Percentiles rank a stretch among this genome's conserved stretches.
Conservation (phyloP, 2,329 filamentous ascomycete genomes). For the Nemania abortiva region DNA sequence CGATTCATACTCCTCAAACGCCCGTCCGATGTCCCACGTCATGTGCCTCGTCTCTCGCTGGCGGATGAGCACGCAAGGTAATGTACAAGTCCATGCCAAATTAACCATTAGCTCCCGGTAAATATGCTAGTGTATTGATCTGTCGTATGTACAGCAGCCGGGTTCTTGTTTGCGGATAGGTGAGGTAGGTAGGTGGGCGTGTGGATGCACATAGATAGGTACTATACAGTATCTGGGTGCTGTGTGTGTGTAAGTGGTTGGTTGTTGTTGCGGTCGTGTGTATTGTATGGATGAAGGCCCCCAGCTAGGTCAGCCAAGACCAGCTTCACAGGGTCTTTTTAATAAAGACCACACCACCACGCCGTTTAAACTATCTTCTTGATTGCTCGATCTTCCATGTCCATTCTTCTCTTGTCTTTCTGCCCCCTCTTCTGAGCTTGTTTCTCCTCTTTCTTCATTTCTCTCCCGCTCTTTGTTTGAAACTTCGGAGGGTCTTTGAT, state of each 20-base stretch:
- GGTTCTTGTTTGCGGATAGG: too few species aligned
- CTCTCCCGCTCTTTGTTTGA: conserved; percentile 35
- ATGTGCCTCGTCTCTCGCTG: background rate
- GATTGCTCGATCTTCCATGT: conserved; percentile 34
- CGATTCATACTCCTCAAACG: conserved; percentile 32
- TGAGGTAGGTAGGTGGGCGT: background rate
- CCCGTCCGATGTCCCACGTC: conserved; percentile 14
- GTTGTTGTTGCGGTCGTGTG: background rate
- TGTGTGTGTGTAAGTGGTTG: background rate
- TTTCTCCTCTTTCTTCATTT: conserved; percentile 35
- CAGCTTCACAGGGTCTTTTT: conserved; percentile 21
- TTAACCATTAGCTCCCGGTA: conserved; percentile 3
- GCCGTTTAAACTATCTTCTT: conserved; percentile 10
- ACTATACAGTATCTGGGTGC: background rate
- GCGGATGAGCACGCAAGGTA: background rate
- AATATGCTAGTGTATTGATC: background rate
- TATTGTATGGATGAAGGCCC: background rate
- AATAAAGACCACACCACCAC: conserved; percentile 34
- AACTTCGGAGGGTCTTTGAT: conserved; percentile 37
- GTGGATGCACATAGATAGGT: background rate
- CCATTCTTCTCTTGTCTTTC: conserved; percentile 30
- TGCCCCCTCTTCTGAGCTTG: conserved; percentile 7
- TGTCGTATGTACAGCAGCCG: too few species aligned
- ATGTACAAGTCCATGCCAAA: background rate
- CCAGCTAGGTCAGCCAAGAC: background rate